A percentile compares a stretch with the other conserved stretches of the same genome.
Evolutionary conservation across 2,329 filamentous ascomycete species (phyloP).

Genomic region (Chaetomiaceae sp.): DNA sequence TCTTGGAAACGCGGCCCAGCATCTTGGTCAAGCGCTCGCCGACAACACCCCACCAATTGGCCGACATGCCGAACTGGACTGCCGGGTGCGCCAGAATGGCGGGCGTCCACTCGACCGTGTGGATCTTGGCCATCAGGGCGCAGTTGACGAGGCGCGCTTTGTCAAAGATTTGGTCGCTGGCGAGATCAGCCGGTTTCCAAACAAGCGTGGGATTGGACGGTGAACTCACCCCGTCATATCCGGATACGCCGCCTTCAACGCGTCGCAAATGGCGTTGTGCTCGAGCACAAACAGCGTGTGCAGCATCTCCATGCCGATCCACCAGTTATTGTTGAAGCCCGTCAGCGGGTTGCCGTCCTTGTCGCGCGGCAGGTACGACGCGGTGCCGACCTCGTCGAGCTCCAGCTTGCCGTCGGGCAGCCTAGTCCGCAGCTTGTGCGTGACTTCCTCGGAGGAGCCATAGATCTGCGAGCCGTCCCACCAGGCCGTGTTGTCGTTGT

Average conservation of each 20-base stretch:
- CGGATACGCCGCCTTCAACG: constrained; percentile 34
- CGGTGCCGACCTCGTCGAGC: constrained; percentile 32
- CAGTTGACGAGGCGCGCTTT: constrained; percentile 42
- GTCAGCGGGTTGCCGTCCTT: constrained; percentile 36
- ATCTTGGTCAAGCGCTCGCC: constrained; percentile 39
- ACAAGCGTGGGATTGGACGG: neutral
- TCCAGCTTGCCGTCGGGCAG: constrained; percentile 37
- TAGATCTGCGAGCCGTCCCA: constrained; percentile 47
- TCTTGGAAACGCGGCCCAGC: constrained; percentile 38
- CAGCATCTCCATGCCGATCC: constrained; percentile 43
- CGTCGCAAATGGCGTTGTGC: constrained; percentile 42
- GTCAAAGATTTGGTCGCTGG: constrained; percentile 40
- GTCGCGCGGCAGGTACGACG: constrained; percentile 38
- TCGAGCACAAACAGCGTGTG: constrained; percentile 42
- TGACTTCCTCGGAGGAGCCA: constrained; percentile 37
- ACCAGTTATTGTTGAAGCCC: constrained; percentile 43
- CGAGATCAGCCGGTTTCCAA: neutral
- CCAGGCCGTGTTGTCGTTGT: constrained; percentile 41
- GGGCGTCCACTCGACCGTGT: constrained; percentile 47
- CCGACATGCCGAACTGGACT: constrained; percentile 40
- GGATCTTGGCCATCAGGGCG: constrained; percentile 47
- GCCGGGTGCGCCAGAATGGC: constrained; percentile 43
- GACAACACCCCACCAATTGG: constrained; percentile 44
- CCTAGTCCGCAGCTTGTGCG: constrained; percentile 33
- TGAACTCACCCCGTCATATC: constrained; percentile 30